These are phyloP conservation scores for Alternaria angustiovoidea DNA, from an alignment of 2,329 filamentous ascomycete species.

Conservation along the genomic window DNA sequence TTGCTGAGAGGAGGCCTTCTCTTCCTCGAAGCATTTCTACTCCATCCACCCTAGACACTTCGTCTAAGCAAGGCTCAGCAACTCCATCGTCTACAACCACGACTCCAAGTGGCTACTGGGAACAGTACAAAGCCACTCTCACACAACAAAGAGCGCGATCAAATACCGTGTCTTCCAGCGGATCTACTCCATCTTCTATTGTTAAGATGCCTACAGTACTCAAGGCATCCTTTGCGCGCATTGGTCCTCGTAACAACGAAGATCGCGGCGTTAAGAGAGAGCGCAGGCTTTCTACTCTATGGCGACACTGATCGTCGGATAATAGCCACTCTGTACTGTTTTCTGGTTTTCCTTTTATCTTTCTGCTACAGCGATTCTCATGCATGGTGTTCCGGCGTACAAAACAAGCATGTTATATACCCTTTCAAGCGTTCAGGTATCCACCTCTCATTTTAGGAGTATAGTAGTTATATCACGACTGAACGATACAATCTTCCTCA, in stretches of 20 bases:
- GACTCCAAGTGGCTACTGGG: slow-evolving; percentile 19
- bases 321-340: background rate
- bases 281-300: slow-evolving; percentile 19
- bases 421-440: slow-evolving; percentile 13
- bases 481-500: background rate
- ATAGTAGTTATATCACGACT: background rate
- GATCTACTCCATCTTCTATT: slow-evolving; percentile 10
- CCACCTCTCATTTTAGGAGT: background rate
- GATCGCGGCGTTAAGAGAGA: slow-evolving; percentile 21
- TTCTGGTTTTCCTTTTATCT: background rate
- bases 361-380: background rate
- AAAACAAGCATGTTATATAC: slow-evolving; percentile 28
- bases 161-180: background rate
- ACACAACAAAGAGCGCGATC: slow-evolving; percentile 17
- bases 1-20: slow-evolving; percentile 6
- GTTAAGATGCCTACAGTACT: slow-evolving; percentile 9
- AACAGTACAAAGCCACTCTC: slow-evolving; percentile 21
- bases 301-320: slow-evolving; percentile 13
- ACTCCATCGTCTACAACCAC: slow-evolving; percentile 2
- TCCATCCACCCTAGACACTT: background rate
- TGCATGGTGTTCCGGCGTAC: background rate
- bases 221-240: slow-evolving; percentile 17
- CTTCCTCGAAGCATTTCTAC: slow-evolving; percentile 2
- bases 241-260: slow-evolving; percentile 13
- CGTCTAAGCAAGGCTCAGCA: slow-evolving; percentile 1